These are phyloP conservation scores for Pseudozyma pruni DNA, from an alignment of 1,284 basidiomycete genomes.

Conservation along the genomic window DNA sequence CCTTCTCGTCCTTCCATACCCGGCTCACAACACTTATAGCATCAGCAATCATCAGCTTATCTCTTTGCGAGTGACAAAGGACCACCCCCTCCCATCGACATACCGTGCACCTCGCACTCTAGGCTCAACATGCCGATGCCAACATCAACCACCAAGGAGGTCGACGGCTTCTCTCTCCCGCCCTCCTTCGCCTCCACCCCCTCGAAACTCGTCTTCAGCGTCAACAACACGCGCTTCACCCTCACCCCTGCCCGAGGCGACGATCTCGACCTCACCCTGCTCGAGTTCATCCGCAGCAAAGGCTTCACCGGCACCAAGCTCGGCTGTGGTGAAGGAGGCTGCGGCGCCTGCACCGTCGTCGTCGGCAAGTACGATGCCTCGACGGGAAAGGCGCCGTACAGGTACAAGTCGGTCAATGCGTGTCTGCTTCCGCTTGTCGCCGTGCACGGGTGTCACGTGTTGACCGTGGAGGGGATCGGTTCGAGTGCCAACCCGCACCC, in stretches of 20 bases:
- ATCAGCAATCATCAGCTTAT: no score
- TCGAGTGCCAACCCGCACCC: slow-evolving; percentile 66
- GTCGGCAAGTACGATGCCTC: slow-evolving; percentile 45
- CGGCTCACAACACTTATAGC: no score
- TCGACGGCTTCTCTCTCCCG: slow-evolving; percentile 47
- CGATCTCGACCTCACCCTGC: slow-evolving; percentile 59
- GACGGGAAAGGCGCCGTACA: slow-evolving; percentile 37
- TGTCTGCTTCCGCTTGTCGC: slow-evolving; percentile 67
- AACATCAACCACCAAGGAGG: slow-evolving; percentile 9
- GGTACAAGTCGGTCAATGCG: slow-evolving; percentile 68
- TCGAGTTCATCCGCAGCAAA: slow-evolving; percentile 66
- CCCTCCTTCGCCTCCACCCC: slow-evolving; percentile 12
- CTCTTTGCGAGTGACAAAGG: no score
- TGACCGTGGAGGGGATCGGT: slow-evolving; percentile 68
- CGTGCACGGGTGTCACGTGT: slow-evolving; percentile 68
- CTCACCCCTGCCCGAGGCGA: slow-evolving; percentile 42
- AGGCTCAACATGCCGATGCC: slow-evolving; percentile 33
- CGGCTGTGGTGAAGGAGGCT: slow-evolving; percentile 68
- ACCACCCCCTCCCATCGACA: no score
- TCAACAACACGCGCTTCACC: slow-evolving; percentile 47
- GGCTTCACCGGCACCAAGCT: slow-evolving; percentile 68
- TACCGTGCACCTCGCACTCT: no score
- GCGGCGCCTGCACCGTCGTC: slow-evolving; percentile 68
- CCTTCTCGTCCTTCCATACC: no score
- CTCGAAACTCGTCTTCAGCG: slow-evolving; percentile 49